Percentiles rank a stretch among this genome's conserved stretches.
These are phyloP conservation scores for Candolleomyces eurysporus DNA, from an alignment of 768 basidiomycete species.

Conservation along the genomic window DNA sequence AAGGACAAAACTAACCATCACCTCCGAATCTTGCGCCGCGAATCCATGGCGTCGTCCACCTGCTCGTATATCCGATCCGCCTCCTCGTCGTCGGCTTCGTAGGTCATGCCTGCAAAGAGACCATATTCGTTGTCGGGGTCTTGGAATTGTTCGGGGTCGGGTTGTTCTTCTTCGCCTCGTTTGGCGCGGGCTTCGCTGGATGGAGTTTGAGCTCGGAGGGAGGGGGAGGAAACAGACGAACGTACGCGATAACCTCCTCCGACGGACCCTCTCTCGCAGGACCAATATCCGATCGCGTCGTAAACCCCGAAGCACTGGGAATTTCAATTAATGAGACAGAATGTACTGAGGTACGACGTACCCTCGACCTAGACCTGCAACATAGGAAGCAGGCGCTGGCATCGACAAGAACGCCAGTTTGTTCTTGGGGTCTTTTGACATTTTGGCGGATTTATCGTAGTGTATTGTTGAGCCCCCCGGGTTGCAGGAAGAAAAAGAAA, in stretches of 20 bases:
- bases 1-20: constrained; percentile 43
- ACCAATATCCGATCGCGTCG: constrained; percentile 97
- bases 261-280: constrained; percentile 95
- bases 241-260: constrained; percentile 85
- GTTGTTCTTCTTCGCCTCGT: constrained; percentile 84
- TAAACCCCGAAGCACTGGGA: constrained; percentile 89
- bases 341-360: constrained; percentile 33
- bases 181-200: constrained; percentile 84
- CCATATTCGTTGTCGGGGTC: constrained; percentile 98
- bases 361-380: constrained; percentile 98
- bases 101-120: constrained; percentile 91
- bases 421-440: constrained; percentile 52
- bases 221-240: constrained; percentile 10
- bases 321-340: neutral
- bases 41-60: constrained; percentile 92
- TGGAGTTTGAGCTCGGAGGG: no score
- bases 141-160: constrained; percentile 89
- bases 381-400: constrained; percentile 95
- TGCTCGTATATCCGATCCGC: constrained; percentile 92
- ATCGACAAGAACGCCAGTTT: constrained; percentile 87
- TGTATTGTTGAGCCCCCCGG: no score
- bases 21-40: constrained; percentile 76
- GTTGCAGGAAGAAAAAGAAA: no score
- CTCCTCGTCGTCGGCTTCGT: constrained; percentile 97
- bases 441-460: neutral